Base-by-base conservation (phyloP, 1,139 yeast species). In the Schwanniomyces etchellsii region DNA sequence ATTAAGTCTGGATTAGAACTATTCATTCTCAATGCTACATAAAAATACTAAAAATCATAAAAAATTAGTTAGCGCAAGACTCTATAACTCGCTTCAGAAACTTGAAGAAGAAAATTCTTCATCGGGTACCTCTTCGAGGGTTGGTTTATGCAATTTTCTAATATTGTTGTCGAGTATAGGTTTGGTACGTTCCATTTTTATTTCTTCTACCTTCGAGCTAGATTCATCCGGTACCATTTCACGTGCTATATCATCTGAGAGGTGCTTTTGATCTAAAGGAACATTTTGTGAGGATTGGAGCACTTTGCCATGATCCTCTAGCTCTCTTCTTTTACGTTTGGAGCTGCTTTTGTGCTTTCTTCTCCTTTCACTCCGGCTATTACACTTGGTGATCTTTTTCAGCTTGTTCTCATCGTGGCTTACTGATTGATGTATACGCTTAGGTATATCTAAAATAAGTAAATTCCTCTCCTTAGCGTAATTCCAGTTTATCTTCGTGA, bases 41-140 rank as follows among this genome's bases (percentile, higher is more conserved):
- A n/a, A n/a, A n/a, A n/a, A n/a, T n/a, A n/a, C n/a, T n/a, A n/a
- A n/a, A n/a, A n/a, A n/a, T n/a, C n/a, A n/a, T n/a, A n/a, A n/a
- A n/a, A n/a, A n/a, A n/a, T n/a, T n/a, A n/a, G n/a, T n/a, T n/a
- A n/a, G n/a, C n/a, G n/a, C n/a, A n/a, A n/a, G n/a, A n/a, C n/a
- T n/a, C n/a, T n/a, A n/a, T n/a, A n/a, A n/a, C n/a, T n/a, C n/a
- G n/a, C n/a, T n/a, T n/a, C n/a, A n/a, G n/a, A n/a, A n/a, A n/a
- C n/a, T n/a, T n/a, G n/a, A n/a, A n/a, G n/a, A n/a, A 18, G 25
- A 23, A 40, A 59, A 64, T 38, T 64, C 71, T 42, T 65, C 72
- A 39, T 65, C 72, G 37, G 64, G 70, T 9, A 64, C 69, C 36
- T 60, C 70, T 37, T 63, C 68, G 16, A 64, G 31, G 1, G 62